Conservation (phyloP, 768 basidiomycete species). For the Suillus clintonianus region DNA sequence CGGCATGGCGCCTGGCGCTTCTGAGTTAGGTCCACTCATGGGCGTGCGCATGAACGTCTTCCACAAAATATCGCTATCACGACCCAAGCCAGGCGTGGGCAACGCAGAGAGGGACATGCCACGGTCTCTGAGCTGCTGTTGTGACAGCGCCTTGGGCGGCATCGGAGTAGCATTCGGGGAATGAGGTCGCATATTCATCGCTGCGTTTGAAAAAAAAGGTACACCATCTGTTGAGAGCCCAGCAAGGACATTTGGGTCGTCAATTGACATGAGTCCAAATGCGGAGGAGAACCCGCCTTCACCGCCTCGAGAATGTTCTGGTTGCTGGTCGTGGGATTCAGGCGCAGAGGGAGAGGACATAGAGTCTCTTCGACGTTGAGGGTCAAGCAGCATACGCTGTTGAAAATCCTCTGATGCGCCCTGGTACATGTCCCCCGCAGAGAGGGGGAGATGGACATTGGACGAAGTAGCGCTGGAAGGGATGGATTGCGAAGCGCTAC, state of each 20-base stretch:
- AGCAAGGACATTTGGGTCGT: constrained; percentile 69
- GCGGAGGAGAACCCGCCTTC: constrained; percentile 57
- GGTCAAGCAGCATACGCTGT: constrained; percentile 13
- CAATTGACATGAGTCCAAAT: constrained; percentile 77
- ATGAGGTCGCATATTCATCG: constrained; percentile 26
- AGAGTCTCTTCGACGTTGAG: constrained; percentile 19
- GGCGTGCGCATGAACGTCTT: constrained; percentile 75
- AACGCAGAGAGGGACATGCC: constrained; percentile 25
- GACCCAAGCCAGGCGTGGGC: constrained; percentile 33
- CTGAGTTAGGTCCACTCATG: constrained; percentile 38
- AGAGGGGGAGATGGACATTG: constrained; percentile 49
- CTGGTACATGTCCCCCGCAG: constrained; percentile 29
- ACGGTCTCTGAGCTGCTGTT: constrained; percentile 21
- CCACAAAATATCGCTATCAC: constrained; percentile 64
- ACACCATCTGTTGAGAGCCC: constrained; percentile 57
- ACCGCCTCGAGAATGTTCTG: constrained; percentile 12
- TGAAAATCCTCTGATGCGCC: constrained; percentile 29
- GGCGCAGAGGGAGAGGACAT: constrained; percentile 10
- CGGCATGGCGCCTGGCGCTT: constrained; percentile 19
- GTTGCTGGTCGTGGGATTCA: constrained; percentile 13
- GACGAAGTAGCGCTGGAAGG: constrained; percentile 60
- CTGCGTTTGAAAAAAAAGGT: constrained; percentile 57
- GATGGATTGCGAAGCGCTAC: constrained; percentile 45
- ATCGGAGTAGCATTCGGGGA: constrained; percentile 54
- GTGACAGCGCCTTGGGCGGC: constrained; percentile 32